These are phyloP conservation scores for Fomes fomentarius DNA, from an alignment of 1,284 basidiomycete species.

Conservation along the genomic window DNA sequence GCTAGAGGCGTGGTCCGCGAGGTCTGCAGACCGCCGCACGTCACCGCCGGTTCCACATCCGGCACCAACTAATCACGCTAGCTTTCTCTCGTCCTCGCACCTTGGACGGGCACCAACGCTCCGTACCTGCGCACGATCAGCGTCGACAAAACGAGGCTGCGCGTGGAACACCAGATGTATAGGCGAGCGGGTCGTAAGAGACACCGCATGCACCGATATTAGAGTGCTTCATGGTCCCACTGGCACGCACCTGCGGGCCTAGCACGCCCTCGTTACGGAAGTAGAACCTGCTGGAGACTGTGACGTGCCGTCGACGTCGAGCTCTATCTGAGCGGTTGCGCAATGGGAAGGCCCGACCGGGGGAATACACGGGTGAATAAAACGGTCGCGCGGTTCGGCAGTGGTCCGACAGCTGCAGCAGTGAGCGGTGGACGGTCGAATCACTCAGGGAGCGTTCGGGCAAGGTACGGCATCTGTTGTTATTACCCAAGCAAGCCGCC, in stretches of 20 bases:
- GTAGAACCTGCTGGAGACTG: slow-evolving; percentile 4
- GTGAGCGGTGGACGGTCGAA: too few relatives aligned
- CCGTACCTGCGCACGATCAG: slow-evolving; percentile 10
- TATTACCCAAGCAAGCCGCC: background rate
- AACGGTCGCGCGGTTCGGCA: too few relatives aligned
- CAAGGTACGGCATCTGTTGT: background rate
- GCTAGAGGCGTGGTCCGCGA: background rate
- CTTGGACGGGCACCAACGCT: background rate
- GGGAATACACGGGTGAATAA: slow-evolving; percentile 11
- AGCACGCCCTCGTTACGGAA: slow-evolving; percentile 2
- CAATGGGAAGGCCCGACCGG: slow-evolving; percentile 9
- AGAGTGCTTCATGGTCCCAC: background rate
- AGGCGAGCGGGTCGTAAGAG: background rate
- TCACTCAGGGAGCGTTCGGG: background rate
- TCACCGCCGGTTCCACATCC: background rate
- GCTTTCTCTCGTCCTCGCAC: background rate
- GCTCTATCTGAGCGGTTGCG: slow-evolving; percentile 16
- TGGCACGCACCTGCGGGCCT: background rate
- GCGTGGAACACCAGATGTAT: background rate
- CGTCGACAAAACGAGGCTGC: slow-evolving; percentile 8
- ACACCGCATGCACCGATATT: background rate
- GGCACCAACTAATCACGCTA: background rate
- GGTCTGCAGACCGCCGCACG: background rate
- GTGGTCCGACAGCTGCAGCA: slow-evolving; percentile 1
- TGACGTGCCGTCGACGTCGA: slow-evolving; percentile 1